Evolutionary conservation across 371 early-diverging fungal species (phyloP).

Genomic region (Rhizopus arrhizus): DNA sequence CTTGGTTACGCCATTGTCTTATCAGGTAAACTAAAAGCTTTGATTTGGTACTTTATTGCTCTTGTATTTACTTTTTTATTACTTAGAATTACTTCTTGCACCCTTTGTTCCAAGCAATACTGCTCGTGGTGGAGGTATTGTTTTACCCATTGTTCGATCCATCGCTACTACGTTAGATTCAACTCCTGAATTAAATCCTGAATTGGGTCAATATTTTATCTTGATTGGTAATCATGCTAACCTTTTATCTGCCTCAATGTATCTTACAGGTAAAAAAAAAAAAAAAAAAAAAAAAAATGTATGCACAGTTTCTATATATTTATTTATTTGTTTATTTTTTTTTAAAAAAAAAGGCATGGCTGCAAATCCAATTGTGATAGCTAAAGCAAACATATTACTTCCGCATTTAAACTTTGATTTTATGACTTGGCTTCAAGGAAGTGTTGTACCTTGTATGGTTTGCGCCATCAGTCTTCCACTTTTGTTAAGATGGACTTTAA

Average conservation of each 20-base stretch:
- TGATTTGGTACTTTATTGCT: no score
- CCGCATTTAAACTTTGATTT: slow-evolving; percentile 60
- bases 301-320: not conserved
- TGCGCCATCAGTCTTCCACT: slow-evolving; percentile 48
- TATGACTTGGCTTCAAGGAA: slow-evolving; percentile 61
- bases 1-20: slow-evolving; percentile 63
- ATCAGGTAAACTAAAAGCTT: slow-evolving; percentile 39
- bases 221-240: slow-evolving; percentile 63
- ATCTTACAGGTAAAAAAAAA: slow-evolving; percentile 51
- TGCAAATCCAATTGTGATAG: slow-evolving; percentile 66
- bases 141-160: slow-evolving; percentile 69
- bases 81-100: slow-evolving; percentile 61
- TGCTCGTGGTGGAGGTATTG: slow-evolving; percentile 76
- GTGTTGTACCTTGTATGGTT: slow-evolving; percentile 56
- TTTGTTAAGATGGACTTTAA: slow-evolving; percentile 35
- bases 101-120: slow-evolving; percentile 77
- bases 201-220: slow-evolving; percentile 54
- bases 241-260: slow-evolving; percentile 65
- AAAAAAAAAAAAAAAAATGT: no score
- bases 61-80: not conserved
- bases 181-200: slow-evolving; percentile 36
- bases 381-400: slow-evolving; percentile 53
- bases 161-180: slow-evolving; percentile 58
- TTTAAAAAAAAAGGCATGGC: slow-evolving; percentile 55
- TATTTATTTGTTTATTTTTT: not conserved